Base-by-base conservation (phyloP, 257 asterid genomes). In the Gentiana dahurica region DNA sequence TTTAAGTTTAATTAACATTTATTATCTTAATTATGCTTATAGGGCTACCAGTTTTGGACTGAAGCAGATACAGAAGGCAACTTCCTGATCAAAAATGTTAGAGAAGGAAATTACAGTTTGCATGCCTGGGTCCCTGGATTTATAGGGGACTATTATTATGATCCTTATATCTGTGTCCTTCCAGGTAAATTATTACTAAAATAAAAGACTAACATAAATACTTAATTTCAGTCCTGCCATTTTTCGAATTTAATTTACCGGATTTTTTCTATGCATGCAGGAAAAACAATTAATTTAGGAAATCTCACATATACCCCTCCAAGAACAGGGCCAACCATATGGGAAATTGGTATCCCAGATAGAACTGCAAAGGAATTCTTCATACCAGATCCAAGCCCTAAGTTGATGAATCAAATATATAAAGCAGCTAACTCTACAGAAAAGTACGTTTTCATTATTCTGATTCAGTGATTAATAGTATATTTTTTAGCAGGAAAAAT, bases 281-380 rank as follows among this genome's bases (percentile, higher is more conserved):
- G 95, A 65, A 33, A 68, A 65, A 77, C 62, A 57, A 68, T 69
- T 33, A 77, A 60, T 68, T 65, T 87, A 13, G 64, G 69, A 38
- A 74, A 63, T 68, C 62, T 90, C 0, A 46, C 77, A 24, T 84
- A 62, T 53, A 66, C 73, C 9, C 78, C 96, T 60, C 94, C 95
- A 51, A 82, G 96, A 53, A 69, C 51, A 5, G 97, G 97, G 8
- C 97, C 95, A 4, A 86, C 94, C 2, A 35, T 78, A 12, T 90
- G 97, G 97, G 96, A 90, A 71, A 86, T 90, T 35, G 97, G 97
- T 35, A 54, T 80, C 48, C 95, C 97, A 8, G 97, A 90, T 54
- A 71, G 97, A 3, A 75, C 87, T 2, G 96, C 96, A 49, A 69
- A 75, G 12, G 97, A 90, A 57, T 90, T 84, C 73, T 86, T 59